Evolutionary conservation across 768 basidiomycete species (phyloP).

Genomic region (Piloderma croceum): DNA sequence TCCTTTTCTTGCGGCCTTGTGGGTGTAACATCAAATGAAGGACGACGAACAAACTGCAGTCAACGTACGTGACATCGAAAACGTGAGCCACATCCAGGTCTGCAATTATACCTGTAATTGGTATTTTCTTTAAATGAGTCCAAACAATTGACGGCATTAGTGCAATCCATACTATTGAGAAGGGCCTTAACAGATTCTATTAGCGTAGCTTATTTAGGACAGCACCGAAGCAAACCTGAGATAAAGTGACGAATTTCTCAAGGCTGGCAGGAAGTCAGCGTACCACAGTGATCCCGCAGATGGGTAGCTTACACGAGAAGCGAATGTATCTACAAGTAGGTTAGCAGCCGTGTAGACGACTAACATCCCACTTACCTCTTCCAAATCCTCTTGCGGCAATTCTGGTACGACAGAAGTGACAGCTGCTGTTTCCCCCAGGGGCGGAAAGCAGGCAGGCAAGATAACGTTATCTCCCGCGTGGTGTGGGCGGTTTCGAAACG

Average conservation of each 20-base stretch:
- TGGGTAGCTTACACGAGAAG: conserved; percentile 46
- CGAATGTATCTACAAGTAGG: conserved; percentile 41
- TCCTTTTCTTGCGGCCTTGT: conserved; percentile 47
- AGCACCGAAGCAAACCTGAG: too few relatives aligned
- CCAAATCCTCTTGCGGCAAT: conserved; percentile 39
- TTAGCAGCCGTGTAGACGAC: too few relatives aligned
- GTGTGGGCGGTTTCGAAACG: conserved; percentile 32
- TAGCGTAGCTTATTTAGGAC: too few relatives aligned
- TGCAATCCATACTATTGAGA: conserved; percentile 29
- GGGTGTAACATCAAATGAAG: conserved; percentile 21
- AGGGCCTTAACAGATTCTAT: too few relatives aligned
- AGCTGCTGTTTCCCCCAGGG: conserved; percentile 24
- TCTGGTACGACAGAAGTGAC: conserved; percentile 22
- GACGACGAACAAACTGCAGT: too few relatives aligned
- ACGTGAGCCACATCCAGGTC: conserved; percentile 36
- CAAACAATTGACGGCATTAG: neutral
- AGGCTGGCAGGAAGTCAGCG: conserved; percentile 21
- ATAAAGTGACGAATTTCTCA: conserved; percentile 43
- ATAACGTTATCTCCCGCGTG: conserved; percentile 38
- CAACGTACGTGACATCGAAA: conserved; percentile 15
- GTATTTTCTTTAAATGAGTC: too few relatives aligned
- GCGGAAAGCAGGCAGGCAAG: conserved; percentile 49
- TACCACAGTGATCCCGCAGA: conserved; percentile 3
- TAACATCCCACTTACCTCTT: conserved; percentile 40
- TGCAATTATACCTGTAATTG: conserved; percentile 45